These are phyloP conservation scores for Ustulina deusta DNA, from an alignment of 2,329 filamentous ascomycete genomes.

Conservation along the genomic window DNA sequence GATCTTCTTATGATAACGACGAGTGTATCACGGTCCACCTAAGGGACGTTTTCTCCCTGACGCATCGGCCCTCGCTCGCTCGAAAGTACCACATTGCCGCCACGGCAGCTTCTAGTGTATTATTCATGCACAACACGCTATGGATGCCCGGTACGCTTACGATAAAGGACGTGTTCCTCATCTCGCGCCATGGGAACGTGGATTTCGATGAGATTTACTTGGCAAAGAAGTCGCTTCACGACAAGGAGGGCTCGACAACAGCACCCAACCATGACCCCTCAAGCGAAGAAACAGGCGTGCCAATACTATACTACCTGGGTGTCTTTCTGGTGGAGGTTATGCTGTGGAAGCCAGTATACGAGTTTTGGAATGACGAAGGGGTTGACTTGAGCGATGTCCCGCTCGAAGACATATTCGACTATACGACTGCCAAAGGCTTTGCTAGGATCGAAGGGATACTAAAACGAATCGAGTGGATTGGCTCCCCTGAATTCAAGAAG, in stretches of 20 bases:
- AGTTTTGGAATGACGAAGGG: constrained; percentile 34
- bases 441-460: constrained; percentile 27
- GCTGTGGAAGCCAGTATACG: constrained; percentile 34
- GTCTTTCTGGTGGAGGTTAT: constrained; percentile 36
- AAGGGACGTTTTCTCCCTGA: constrained; percentile 21
- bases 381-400: constrained; percentile 18
- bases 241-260: neutral
- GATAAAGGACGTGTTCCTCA: constrained; percentile 37
- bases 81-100: constrained; percentile 40
- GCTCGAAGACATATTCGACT: constrained; percentile 33
- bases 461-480: constrained; percentile 28
- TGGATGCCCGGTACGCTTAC: constrained; percentile 41
- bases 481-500: constrained; percentile 23
- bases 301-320: constrained; percentile 30
- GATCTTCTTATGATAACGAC: constrained; percentile 8
- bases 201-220: constrained; percentile 36
- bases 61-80: constrained; percentile 25
- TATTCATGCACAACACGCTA: constrained; percentile 43
- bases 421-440: constrained; percentile 28
- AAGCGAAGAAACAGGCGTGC: constrained; percentile 21
- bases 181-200: constrained; percentile 31
- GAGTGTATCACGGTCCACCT: constrained; percentile 19
- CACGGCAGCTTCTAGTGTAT: constrained; percentile 41
- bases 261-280: neutral
- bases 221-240: constrained; percentile 24